Conservation (phyloP, 495 filamentous ascomycete species). For the Astrocystis sublimbata region DNA sequence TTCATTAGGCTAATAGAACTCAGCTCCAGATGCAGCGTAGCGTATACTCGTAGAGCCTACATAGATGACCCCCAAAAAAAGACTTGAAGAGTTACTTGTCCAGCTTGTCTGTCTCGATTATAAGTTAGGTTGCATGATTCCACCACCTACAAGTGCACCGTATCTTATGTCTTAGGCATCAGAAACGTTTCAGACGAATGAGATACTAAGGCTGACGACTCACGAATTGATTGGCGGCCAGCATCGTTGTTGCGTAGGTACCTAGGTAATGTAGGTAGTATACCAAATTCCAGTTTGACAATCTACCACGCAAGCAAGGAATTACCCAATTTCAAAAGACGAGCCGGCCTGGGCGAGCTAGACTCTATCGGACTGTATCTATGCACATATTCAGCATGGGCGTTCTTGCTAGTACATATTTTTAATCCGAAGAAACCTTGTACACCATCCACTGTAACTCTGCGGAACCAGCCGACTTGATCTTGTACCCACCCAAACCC, state of each 20-base stretch:
- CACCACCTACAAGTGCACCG: not conserved
- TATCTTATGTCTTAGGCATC: not conserved
- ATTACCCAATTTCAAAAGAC: too few species aligned
- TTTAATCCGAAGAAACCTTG: not conserved
- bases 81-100: too few species aligned
- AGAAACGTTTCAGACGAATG: not conserved
- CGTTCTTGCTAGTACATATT: not conserved
- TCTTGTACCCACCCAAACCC: not conserved
- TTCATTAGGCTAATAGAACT: not conserved
- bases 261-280: too few species aligned
- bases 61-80: too few species aligned
- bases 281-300: too few species aligned
- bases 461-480: conserved; percentile 3
- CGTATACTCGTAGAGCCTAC: too few species aligned
- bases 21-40: conserved; percentile 15
- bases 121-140: too few species aligned
- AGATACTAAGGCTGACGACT: not conserved
- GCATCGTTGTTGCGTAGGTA: not conserved
- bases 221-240: not conserved
- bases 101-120: too few species aligned
- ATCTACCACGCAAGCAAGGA: too few species aligned
- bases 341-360: too few species aligned
- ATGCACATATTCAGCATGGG: too few species aligned
- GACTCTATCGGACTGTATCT: too few species aligned
- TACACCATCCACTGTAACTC: not conserved